Conservation (phyloP, 2,329 filamentous ascomycete genomes). For the Phaeosphaeria sp. region DNA sequence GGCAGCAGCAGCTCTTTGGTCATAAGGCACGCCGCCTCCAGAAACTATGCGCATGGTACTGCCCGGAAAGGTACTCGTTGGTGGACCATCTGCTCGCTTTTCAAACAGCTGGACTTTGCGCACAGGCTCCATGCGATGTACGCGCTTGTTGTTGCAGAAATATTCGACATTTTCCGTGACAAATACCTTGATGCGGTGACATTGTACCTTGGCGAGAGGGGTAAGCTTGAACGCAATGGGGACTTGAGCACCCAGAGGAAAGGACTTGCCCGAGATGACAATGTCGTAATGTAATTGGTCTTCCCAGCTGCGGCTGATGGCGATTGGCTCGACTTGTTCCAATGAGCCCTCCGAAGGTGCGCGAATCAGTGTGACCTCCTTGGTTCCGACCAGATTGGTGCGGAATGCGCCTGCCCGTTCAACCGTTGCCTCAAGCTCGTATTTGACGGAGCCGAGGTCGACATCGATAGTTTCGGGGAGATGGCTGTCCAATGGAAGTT, state of each 20-base stretch:
- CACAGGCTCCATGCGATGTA: slow-evolving; percentile 82
- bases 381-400: slow-evolving; percentile 80
- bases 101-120: slow-evolving; percentile 87
- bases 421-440: slow-evolving; percentile 83
- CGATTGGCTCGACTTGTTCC: slow-evolving; percentile 91
- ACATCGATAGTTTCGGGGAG: slow-evolving; percentile 85
- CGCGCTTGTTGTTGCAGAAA: slow-evolving; percentile 83
- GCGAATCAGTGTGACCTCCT: slow-evolving; percentile 83
- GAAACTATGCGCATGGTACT: slow-evolving; percentile 79
- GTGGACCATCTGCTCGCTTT: slow-evolving; percentile 80
- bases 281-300: slow-evolving; percentile 96
- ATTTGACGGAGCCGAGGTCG: slow-evolving; percentile 84
- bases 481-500: slow-evolving; percentile 80
- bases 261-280: slow-evolving; percentile 93
- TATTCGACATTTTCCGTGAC: slow-evolving; percentile 92
- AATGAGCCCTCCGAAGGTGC: slow-evolving; percentile 86
- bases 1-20: slow-evolving; percentile 63
- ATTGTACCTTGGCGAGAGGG: slow-evolving; percentile 89
- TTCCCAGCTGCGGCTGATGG: slow-evolving; percentile 92
- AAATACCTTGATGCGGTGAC: slow-evolving; percentile 89
- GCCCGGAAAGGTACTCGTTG: slow-evolving; percentile 74
- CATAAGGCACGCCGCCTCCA: slow-evolving; percentile 78
- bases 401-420: slow-evolving; percentile 90
- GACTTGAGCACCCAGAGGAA: slow-evolving; percentile 84
- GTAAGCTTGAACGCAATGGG: slow-evolving; percentile 95